Evolutionary conservation across 306 rosid species (phyloP).

Genomic region (Acacia crassicarpa): DNA sequence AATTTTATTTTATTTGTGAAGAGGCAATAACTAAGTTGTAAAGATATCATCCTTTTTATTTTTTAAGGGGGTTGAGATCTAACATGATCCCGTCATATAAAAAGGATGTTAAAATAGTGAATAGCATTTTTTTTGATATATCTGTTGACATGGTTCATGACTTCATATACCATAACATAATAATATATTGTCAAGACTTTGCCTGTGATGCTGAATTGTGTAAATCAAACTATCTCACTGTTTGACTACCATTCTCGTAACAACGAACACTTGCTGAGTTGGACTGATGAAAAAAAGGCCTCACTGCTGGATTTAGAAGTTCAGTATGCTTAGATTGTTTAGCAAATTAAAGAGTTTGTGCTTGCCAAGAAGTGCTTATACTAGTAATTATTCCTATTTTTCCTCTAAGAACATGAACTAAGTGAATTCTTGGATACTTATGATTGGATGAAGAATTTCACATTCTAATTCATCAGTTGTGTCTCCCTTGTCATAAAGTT

Average conservation of each 20-base stretch:
- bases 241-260: constrained; percentile 10
- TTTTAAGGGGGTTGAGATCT: background rate
- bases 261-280: background rate
- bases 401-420: background rate
- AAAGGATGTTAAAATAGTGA: constrained; percentile 18
- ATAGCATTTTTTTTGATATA: constrained; percentile 18
- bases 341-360: constrained; percentile 14
- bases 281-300: background rate
- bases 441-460: constrained; percentile 9
- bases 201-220: background rate
- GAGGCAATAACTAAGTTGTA: background rate
- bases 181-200: background rate
- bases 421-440: background rate
- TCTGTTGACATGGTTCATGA: constrained; percentile 15
- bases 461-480: constrained; percentile 2
- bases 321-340: constrained; percentile 2
- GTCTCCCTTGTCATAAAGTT: constrained; percentile 26
- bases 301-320: constrained; percentile 3
- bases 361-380: background rate
- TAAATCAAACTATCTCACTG: constrained; percentile 7
- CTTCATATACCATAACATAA: constrained; percentile 13
- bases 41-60: background rate
- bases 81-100: background rate
- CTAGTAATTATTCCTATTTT: background rate
- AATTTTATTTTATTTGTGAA: background rate